Percentiles rank a stretch among this genome's conserved stretches.
Conservation (phyloP, 805 yeast species). For the Pichia thaimueangensis region DNA sequence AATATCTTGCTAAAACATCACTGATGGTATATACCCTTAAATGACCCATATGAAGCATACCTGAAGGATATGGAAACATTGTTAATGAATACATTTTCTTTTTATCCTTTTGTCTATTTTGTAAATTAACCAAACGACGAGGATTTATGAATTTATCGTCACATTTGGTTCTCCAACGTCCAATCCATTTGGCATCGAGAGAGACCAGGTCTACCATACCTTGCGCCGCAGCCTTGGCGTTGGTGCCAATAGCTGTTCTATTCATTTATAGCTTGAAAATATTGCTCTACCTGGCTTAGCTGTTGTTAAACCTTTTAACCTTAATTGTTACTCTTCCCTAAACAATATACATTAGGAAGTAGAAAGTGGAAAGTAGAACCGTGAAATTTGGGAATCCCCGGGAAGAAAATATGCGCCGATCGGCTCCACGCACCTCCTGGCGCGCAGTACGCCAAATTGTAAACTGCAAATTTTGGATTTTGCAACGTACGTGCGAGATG, state of each 20-base stretch:
- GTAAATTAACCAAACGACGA: constrained; percentile 17
- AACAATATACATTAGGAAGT: no score
- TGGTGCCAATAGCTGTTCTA: neutral
- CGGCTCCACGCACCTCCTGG: no score
- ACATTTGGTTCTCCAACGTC: constrained; percentile 36
- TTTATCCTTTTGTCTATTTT: constrained; percentile 2
- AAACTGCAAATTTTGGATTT: no score
- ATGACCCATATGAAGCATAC: constrained; percentile 89
- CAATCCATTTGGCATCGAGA: constrained; percentile 49
- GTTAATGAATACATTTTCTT: constrained; percentile 58
- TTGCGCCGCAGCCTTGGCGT: constrained; percentile 9
- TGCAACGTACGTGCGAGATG: no score
- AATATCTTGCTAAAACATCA: constrained; percentile 74
- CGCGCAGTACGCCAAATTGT: no score
- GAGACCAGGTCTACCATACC: constrained; percentile 22
- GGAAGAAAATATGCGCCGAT: no score
- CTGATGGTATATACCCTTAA: constrained; percentile 86
- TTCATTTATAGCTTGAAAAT: no score
- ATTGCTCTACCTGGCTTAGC: no score
- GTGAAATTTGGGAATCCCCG: no score
- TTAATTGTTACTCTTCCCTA: no score
- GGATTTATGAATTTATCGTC: constrained; percentile 26
- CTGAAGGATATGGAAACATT: constrained; percentile 97
- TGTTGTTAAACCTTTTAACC: no score
- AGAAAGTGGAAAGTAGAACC: no score